A percentile compares a stretch with the other conserved stretches of the same genome.
phyloP scores from a whole-genome alignment of 805 yeast genomes.

The Ascoidea asiatica region DNA sequence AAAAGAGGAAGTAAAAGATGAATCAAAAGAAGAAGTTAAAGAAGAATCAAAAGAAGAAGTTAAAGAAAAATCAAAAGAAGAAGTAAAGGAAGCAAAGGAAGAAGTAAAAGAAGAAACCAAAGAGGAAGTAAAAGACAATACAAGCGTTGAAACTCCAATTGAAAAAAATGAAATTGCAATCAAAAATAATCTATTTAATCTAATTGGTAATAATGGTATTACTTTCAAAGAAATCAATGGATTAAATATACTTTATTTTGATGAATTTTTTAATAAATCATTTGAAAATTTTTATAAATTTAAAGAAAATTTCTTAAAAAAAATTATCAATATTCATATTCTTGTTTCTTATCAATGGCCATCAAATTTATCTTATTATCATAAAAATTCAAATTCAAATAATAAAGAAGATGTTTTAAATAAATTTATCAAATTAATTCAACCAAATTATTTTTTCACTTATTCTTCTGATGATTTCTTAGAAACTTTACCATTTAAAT shows the following conservation, averaged over 20 bases:
- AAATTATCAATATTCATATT: not conserved
- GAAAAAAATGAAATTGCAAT: conserved; percentile 2
- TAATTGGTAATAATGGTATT: not conserved
- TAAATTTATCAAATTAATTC: not conserved
- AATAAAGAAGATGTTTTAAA: not conserved
- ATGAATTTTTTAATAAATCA: not conserved
- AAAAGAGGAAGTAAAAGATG: not conserved
- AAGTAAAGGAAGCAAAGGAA: too few relatives aligned
- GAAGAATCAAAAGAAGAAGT: not conserved
- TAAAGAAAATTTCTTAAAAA: not conserved
- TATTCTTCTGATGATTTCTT: not conserved
- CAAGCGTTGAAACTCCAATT: conserved; percentile 1
- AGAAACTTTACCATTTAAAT: not conserved
- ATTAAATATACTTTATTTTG: not conserved
- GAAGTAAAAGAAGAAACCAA: conserved; percentile 3
- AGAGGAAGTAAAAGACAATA: conserved; percentile 1
- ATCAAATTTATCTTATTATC: not conserved
- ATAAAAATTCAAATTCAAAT: not conserved
- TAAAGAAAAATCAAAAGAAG: conserved; percentile 2
- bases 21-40: not conserved
- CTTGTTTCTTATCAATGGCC: not conserved
- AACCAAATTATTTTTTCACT: not conserved
- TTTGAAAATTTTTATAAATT: not conserved
- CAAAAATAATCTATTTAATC: conserved; percentile 6
- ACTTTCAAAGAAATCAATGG: not conserved